Conservation (phyloP, 495 filamentous ascomycete species). For the Lophiotrema nucula region DNA sequence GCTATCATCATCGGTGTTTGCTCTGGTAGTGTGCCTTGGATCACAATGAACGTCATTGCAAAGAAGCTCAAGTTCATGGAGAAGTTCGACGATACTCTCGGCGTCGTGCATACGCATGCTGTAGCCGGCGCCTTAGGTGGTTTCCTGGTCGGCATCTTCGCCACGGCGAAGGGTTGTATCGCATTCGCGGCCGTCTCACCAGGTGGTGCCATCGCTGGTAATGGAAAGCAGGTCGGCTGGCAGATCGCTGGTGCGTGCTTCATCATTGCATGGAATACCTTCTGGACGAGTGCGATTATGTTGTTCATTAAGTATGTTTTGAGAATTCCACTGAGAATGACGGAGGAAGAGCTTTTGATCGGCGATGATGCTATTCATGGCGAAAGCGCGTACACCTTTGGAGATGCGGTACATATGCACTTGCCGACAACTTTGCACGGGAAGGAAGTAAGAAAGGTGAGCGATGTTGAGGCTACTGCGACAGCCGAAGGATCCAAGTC, state of each 20-base stretch:
- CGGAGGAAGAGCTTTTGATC: constrained; percentile 47
- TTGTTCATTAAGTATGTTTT: constrained; percentile 56
- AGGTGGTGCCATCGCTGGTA: constrained; percentile 54
- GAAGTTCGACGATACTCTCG: constrained; percentile 52
- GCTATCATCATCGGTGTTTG: constrained; percentile 52
- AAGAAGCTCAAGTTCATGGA: constrained; percentile 47
- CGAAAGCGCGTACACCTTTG: constrained; percentile 49
- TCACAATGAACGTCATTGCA: constrained; percentile 54
- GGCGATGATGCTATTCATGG: constrained; percentile 56
- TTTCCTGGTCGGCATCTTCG: constrained; percentile 55
- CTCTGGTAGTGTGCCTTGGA: constrained; percentile 54
- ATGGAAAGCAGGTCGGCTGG: constrained; percentile 53
- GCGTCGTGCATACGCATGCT: constrained; percentile 55
- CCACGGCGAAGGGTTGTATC: constrained; percentile 49
- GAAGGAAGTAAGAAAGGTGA: not conserved
- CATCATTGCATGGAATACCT: constrained; percentile 55
- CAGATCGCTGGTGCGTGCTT: constrained; percentile 57
- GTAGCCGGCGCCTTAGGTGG: constrained; percentile 53
- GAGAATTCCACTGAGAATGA: constrained; percentile 52
- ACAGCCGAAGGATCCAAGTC: too few species aligned
- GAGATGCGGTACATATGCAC: not conserved
- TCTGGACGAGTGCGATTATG: constrained; percentile 55
- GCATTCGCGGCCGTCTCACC: constrained; percentile 52
- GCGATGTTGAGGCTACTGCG: not conserved
- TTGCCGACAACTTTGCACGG: not conserved